Percentiles rank a stretch among this genome's conserved stretches.
Conservation (phyloP, 805 yeast genomes). For the Citeromyces nyonsensis region DNA sequence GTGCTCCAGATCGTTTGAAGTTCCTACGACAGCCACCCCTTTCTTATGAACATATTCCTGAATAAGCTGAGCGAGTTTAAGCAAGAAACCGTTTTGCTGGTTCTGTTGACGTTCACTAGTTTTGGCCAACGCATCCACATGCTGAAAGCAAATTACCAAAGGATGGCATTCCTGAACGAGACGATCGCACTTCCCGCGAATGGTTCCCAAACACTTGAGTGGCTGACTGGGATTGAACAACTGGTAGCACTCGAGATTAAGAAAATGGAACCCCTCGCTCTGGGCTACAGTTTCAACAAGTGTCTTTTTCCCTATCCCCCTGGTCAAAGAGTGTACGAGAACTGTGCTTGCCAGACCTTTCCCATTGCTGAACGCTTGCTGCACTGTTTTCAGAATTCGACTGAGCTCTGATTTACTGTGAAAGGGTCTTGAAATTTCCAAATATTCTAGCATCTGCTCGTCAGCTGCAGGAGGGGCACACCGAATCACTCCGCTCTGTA, state of each 20-base stretch:
- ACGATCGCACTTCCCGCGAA: conserved; percentile 65
- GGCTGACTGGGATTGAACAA: conserved; percentile 57
- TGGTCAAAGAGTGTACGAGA: conserved; percentile 47
- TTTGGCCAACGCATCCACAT: conserved; percentile 62
- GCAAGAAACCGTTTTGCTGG: conserved; percentile 24
- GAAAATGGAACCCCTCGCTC: conserved; percentile 48
- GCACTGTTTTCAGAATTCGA: conserved; percentile 39
- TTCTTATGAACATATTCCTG: conserved; percentile 32
- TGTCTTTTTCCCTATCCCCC: conserved; percentile 71
- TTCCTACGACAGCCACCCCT: conserved; percentile 41
- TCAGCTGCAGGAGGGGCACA: conserved; percentile 14
- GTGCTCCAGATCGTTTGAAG: conserved; percentile 53
- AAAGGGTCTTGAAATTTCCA: background rate
- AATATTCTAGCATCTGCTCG: too few relatives aligned
- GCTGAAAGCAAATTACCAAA: conserved; percentile 45
- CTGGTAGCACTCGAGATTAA: conserved; percentile 58
- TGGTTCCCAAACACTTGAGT: conserved; percentile 60
- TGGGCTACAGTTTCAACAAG: conserved; percentile 37
- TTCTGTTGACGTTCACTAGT: conserved; percentile 44
- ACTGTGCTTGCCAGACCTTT: conserved; percentile 41
- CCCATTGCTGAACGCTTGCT: conserved; percentile 10
- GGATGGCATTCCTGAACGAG: conserved; percentile 26
- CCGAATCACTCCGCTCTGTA: conserved; percentile 46
- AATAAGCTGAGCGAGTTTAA: conserved; percentile 42
- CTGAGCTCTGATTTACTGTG: conserved; percentile 21